Base-by-base conservation (phyloP, 1,284 basidiomycete species). In the Fistulina hepatica region DNA sequence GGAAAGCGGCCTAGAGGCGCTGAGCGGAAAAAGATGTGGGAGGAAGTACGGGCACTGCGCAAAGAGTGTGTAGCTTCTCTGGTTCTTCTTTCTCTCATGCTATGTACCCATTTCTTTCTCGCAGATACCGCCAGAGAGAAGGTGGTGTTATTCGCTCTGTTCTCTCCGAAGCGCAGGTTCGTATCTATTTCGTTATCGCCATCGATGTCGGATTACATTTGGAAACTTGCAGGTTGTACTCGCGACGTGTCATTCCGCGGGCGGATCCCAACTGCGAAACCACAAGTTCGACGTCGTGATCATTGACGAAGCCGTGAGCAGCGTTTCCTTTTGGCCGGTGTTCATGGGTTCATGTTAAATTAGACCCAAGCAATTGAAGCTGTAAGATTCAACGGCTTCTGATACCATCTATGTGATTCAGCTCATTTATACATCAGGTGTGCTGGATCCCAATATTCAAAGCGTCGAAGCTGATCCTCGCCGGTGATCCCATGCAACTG, bases 371-470 rank as follows among this genome's bases (percentile, higher is more conserved):
- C 91, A 3, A 57, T 95, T n/a, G 93, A 97, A 60, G 85, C 91
- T 6, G 86, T 91, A 52, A 48, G 61, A 49, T 13, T 24, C 12
- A 11, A 26, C 34, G 6, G 10, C 25, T 30, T 31, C 7, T 28
- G 42, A 26, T 42, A 2, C 41, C 13, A 22, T 12, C 5, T 31
- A 21, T 41, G 11, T 23, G 42, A n/a, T 42, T 45, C 21, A 36
- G 37, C 30, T 36, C n/a, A 8, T n/a, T 11, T 47, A 9, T 25
- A n/a, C 17, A 40, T 12, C 41, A 88, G 83, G 83, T 85, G 3
- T 97, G 93, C 58, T 97, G 94, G 92, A 79, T 97, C 21, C 92
- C 94, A 1, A 84, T 97, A 36, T 72, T 94, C 54, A 92, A 91
- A 57, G 80, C 74, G 2, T 80, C 78, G 56, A 93, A 90, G 53